These are phyloP conservation scores for Eimeria nieschulzi DNA, from an alignment of 169 alveolate genomes.

Conservation along the genomic window DNA sequence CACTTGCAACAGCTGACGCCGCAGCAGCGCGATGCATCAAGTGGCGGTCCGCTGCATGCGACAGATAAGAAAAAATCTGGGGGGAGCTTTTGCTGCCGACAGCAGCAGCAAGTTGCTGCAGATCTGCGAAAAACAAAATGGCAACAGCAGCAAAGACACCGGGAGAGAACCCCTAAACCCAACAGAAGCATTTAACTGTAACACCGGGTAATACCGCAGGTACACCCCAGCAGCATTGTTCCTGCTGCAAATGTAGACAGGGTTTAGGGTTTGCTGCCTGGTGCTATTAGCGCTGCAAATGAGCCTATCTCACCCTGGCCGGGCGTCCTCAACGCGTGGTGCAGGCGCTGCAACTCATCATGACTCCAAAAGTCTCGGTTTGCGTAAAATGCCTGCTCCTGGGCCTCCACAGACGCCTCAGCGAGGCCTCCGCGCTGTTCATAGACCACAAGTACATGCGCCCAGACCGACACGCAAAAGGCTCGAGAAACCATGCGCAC, in stretches of 20 bases:
- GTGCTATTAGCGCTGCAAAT: neutral
- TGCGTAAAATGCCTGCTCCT: slow-evolving; percentile 36
- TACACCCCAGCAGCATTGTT: neutral
- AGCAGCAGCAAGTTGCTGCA: slow-evolving; percentile 71
- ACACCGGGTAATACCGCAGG: neutral
- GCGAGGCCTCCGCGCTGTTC: slow-evolving; percentile 39
- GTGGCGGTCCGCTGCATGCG: slow-evolving; percentile 59
- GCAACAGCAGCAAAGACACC: slow-evolving; percentile 15
- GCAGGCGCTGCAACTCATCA: slow-evolving; percentile 71
- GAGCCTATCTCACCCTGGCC: slow-evolving; percentile 36
- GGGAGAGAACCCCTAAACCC: neutral
- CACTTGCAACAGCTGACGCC: slow-evolving; percentile 14
- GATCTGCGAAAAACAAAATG: slow-evolving; percentile 9
- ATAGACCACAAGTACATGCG: slow-evolving; percentile 6
- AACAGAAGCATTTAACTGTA: neutral
- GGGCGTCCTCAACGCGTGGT: slow-evolving; percentile 73
- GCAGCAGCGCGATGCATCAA: slow-evolving; percentile 55
- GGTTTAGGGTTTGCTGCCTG: neutral
- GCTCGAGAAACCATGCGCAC: neutral
- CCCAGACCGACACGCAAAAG: neutral
- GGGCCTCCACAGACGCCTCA: slow-evolving; percentile 44
- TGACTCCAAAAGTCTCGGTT: slow-evolving; percentile 70
- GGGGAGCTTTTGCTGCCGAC: slow-evolving; percentile 63
- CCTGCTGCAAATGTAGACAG: neutral
- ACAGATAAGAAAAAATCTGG: slow-evolving; percentile 58